Evolutionary conservation across 140 eudicot species (phyloP), one percentile per base, ranked within the genome.

Genomic region (Oenanthe javanica): DNA sequence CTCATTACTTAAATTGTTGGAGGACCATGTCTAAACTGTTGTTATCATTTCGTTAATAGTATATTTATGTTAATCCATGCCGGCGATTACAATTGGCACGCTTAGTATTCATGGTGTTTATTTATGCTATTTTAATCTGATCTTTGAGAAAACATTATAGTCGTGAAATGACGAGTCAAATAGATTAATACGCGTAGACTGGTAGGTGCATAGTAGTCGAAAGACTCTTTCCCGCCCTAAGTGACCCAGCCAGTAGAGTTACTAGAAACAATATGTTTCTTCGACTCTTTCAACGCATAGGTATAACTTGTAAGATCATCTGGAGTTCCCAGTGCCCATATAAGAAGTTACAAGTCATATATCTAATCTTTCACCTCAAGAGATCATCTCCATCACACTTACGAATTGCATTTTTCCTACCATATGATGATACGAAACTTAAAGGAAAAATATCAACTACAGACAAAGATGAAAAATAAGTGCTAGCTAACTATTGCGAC

Each of bases 71-170:
- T 74, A n/a, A 45, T 74, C 14, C 40, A 47, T 75, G 78, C 78
- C 78, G 78, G 78, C 78, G 23, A 75, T 46, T 36, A 46, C 54
- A 48, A 63, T 63, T 63, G 71, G 71, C 71, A 63, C 40, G 71
- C 71, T 5, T 23, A 63, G 25, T 63, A 9, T 23, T 12, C 10
- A n/a, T 9, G 9, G 38, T 61, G n/a, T 61, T 61, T 61, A 61
- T 61, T 7, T 6, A 2, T 5, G 69, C 14, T 61, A n/a, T n/a
- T n/a, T n/a, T 23, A 63, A 25, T 63, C 71, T 63, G 0, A 63
- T 63, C 71, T 63, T 9, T 9, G 23, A n/a, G 70, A 10, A 63
- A 23, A 63, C 40, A 63, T 63, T 9, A 9, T 25, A 63, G 71
- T 63, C 40, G 25, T 63, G 16, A 63, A 63, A 10, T 18, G 25